Conservation (phyloP, 257 asterid genomes). For the Rubia yunnanensis region DNA sequence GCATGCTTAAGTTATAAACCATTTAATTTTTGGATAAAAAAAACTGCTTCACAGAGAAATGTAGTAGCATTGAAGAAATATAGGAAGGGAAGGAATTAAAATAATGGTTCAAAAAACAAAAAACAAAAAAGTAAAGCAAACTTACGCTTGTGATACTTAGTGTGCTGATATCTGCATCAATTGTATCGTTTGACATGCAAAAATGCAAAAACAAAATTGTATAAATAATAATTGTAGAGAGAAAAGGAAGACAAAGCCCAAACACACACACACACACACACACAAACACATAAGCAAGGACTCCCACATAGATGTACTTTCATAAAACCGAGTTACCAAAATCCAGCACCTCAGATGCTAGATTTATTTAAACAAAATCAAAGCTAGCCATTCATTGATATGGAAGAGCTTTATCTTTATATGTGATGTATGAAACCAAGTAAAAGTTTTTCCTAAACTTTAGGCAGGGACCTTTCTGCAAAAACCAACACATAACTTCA, state of each 20-base stretch:
- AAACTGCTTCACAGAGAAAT: not conserved
- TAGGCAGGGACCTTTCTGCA: no score
- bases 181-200: constrained; percentile 38
- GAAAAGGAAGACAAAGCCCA: not conserved
- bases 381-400: not conserved
- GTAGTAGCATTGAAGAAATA: not conserved
- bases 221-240: constrained; percentile 21
- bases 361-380: not conserved
- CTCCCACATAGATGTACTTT: no score
- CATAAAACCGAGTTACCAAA: not conserved
- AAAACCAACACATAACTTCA: no score
- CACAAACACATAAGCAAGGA: not conserved
- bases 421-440: not conserved
- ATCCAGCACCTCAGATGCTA: not conserved
- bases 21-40: not conserved
- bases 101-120: not conserved
- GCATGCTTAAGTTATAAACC: not conserved
- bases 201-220: constrained; percentile 20
- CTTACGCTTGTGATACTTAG: constrained; percentile 99
- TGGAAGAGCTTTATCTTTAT: not conserved
- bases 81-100: not conserved
- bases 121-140: constrained; percentile 22
- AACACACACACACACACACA: not conserved
- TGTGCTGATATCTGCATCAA: constrained; percentile 85
- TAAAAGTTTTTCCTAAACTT: no score